Conservation (phyloP, 352 stramenopile species). For the Blastocystis sp. region DNA sequence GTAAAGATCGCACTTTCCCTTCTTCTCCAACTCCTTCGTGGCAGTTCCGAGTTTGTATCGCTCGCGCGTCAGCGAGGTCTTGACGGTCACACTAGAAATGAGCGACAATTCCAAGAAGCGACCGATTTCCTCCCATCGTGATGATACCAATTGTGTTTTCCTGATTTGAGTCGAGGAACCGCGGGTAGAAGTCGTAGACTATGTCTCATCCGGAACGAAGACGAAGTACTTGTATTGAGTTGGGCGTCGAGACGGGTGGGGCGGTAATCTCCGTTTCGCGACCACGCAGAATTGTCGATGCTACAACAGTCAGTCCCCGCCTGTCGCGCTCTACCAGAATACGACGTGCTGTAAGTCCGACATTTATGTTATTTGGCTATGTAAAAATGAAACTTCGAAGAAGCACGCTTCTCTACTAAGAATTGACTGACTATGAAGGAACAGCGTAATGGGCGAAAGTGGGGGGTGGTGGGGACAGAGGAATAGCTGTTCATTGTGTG, state of each 20-base stretch:
- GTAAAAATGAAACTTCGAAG: neutral
- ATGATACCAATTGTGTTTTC: conserved; percentile 69
- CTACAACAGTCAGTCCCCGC: conserved; percentile 8
- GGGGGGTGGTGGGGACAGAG: too few species aligned
- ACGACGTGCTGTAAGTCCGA: conserved; percentile 46
- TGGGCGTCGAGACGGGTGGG: conserved; percentile 58
- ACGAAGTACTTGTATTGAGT: conserved; percentile 47
- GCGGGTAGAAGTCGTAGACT: conserved; percentile 69
- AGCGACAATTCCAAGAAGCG: neutral
- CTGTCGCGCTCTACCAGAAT: conserved; percentile 31
- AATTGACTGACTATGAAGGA: neutral
- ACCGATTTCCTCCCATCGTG: conserved; percentile 66
- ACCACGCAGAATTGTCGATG: conserved; percentile 67
- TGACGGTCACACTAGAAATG: conserved; percentile 46
- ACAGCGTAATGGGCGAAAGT: too few species aligned
- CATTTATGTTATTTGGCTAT: conserved; percentile 12
- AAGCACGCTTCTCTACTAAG: neutral
- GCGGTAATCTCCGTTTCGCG: conserved; percentile 60
- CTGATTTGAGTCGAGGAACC: conserved; percentile 53
- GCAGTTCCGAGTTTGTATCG: conserved; percentile 70
- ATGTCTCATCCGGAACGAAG: neutral
- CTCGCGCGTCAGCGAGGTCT: conserved; percentile 56
- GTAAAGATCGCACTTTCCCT: conserved; percentile 58
- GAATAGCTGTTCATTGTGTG: too few species aligned
- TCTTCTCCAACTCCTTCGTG: conserved; percentile 54